Conservation (phyloP, 805 yeast species). For the Wickerhamomyces queroliae region DNA sequence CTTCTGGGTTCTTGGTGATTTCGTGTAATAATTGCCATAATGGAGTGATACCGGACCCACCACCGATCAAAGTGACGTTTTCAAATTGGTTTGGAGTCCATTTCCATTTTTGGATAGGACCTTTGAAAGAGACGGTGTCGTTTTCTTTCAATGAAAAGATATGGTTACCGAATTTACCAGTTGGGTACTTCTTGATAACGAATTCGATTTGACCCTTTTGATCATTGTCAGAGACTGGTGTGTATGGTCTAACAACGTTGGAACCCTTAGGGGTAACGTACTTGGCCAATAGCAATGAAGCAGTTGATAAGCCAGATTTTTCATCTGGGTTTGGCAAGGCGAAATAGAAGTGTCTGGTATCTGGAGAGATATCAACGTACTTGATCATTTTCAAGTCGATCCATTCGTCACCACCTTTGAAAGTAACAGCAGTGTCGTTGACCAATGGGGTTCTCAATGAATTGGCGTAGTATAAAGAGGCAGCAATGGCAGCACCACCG, state of each 20-base stretch:
- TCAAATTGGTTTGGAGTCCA: constrained; percentile 84
- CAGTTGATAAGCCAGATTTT: constrained; percentile 69
- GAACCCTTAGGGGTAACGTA: constrained; percentile 77
- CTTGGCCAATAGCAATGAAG: constrained; percentile 79
- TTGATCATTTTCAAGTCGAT: constrained; percentile 56
- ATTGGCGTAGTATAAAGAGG: constrained; percentile 26
- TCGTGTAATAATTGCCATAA: constrained; percentile 80
- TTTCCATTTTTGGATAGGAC: constrained; percentile 88
- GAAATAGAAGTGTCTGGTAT: constrained; percentile 66
- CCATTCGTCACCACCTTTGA: constrained; percentile 66
- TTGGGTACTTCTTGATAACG: constrained; percentile 77
- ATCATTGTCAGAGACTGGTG: constrained; percentile 74
- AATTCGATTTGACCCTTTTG: constrained; percentile 72
- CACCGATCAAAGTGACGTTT: constrained; percentile 80
- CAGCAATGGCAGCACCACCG: constrained; percentile 43
- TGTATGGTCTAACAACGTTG: constrained; percentile 72
- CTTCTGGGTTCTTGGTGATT: constrained; percentile 73
- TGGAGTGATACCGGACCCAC: constrained; percentile 97
- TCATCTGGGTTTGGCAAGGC: constrained; percentile 62
- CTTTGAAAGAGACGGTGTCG: constrained; percentile 87
- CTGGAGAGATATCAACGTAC: constrained; percentile 44
- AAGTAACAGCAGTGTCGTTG: constrained; percentile 39
- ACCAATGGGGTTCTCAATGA: constrained; percentile 18
- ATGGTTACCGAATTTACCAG: constrained; percentile 80
- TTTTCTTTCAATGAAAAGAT: constrained; percentile 62